Conservation (phyloP, 2,329 filamentous ascomycete species). For the Celoporthe dispersa region DNA sequence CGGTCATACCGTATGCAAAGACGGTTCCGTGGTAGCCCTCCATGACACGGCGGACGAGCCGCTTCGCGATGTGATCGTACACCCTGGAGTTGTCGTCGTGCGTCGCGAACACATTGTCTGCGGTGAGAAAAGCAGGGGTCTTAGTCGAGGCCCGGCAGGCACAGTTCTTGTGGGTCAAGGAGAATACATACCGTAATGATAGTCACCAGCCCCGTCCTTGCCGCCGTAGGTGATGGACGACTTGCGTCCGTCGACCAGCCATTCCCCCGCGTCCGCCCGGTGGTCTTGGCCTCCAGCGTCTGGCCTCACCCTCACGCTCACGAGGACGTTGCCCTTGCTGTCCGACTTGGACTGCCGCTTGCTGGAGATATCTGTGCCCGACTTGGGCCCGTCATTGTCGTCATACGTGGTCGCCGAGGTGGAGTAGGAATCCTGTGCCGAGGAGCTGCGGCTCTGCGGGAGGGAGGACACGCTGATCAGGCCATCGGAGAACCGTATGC, state of each 20-base stretch:
- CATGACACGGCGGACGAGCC: slow-evolving; percentile 94
- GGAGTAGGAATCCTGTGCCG: slow-evolving; percentile 88
- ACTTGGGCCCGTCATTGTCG: slow-evolving; percentile 62
- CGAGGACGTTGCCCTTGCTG: slow-evolving; percentile 90
- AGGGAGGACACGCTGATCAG: slow-evolving; percentile 80
- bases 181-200: slow-evolving; percentile 76
- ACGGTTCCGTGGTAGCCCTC: slow-evolving; percentile 98
- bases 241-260: slow-evolving; percentile 86
- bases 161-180: background rate
- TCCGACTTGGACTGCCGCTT: slow-evolving; percentile 65
- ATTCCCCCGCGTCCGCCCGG: slow-evolving; percentile 77
- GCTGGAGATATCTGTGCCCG: slow-evolving; percentile 40
- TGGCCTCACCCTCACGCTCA: slow-evolving; percentile 91
- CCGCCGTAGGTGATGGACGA: slow-evolving; percentile 83
- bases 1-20: slow-evolving; percentile 98
- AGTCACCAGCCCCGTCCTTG: slow-evolving; percentile 82
- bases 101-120: slow-evolving; percentile 95
- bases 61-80: slow-evolving; percentile 92
- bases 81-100: slow-evolving; percentile 94
- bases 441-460: slow-evolving; percentile 87
- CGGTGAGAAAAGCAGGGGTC: background rate
- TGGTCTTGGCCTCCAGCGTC: slow-evolving; percentile 69
- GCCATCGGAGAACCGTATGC: slow-evolving; percentile 72
- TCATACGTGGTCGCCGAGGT: slow-evolving; percentile 90
- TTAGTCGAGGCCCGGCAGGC: slow-evolving; percentile 25